These are phyloP conservation scores for Coemansia sp. DNA, from an alignment of 192 early-diverging fungal species.

Conservation along the genomic window DNA sequence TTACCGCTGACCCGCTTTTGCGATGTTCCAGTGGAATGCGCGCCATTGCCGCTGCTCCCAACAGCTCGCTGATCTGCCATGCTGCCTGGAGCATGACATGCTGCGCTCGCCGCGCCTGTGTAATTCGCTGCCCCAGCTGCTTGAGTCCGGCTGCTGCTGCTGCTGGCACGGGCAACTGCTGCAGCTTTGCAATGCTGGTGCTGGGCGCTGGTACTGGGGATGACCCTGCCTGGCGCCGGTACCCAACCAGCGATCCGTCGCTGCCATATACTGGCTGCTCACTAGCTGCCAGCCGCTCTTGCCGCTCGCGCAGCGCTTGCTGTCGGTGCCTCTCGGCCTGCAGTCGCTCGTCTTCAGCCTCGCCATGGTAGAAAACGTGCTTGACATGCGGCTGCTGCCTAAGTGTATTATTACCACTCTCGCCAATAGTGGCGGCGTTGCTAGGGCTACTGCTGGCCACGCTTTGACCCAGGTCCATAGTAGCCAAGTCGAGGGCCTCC, in stretches of 20 bases:
- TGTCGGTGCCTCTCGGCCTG: constrained; percentile 41
- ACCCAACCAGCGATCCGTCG: constrained; percentile 52
- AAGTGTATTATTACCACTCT: not conserved
- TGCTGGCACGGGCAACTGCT: not conserved
- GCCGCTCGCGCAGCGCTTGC: constrained; percentile 46
- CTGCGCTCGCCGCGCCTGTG: constrained; percentile 40
- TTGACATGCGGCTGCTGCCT: constrained; percentile 39
- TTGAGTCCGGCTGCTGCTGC: constrained; percentile 15
- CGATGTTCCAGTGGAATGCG: constrained; percentile 15
- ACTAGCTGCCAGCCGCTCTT: constrained; percentile 37
- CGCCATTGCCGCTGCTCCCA: constrained; percentile 19
- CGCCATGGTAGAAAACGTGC: constrained; percentile 55
- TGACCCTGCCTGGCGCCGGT: constrained; percentile 23
- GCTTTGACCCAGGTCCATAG: constrained; percentile 52
- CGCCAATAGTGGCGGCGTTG: not conserved
- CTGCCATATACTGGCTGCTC: constrained; percentile 48
- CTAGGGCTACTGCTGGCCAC: not conserved
- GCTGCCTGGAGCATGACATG: constrained; percentile 43
- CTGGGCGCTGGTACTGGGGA: not conserved
- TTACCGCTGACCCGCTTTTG: not conserved
- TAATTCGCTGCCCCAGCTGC: constrained; percentile 55
- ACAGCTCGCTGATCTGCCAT: constrained; percentile 37
- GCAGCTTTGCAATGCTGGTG: constrained; percentile 12
- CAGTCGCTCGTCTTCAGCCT: constrained; percentile 47
- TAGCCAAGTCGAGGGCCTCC: constrained; percentile 48